Base-by-base conservation (phyloP, 768 basidiomycete genomes). In the Tricholoma sp. region DNA sequence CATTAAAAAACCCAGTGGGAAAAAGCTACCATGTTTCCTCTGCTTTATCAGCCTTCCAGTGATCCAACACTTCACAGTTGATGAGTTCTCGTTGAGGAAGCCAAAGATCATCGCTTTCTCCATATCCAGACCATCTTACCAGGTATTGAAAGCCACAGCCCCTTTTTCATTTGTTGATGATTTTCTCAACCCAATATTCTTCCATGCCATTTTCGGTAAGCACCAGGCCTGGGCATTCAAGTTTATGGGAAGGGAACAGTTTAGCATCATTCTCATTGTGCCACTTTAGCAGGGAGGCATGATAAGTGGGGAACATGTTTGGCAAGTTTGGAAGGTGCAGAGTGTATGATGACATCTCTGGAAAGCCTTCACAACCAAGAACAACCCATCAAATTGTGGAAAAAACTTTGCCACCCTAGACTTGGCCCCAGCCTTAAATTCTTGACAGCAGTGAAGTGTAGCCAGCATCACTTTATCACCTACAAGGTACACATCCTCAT, bases 301-400 rank as follows among this genome's bases (percentile, higher is more conserved):
- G 75, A 62, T 75, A 79, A 0, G 61, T 68, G 0, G 66, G 66
- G 56, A 68, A 68, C 3, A 68, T 58, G 53, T 47, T 58, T 3
- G 24, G 33, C 1, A 54, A 67, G 64, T 69, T 24, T 24, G 24
- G 24, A 24, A 24, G 24, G 24, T 24, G 24, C 24, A 24, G 24
- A 24, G 24, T 24, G 15, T 54, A 13, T 1, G 55, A 60, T 1
- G 68, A 72, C 0, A 44, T 50, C n/a, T 60, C 53, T 0, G 52
- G 36, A 65, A 50, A 0, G 67, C 63, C 0, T 55, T 52, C 0
- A 55, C 54, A 6, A 77, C 54, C 0, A 0, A 24, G 54, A 64
- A 73, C 0, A 67, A 70, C 0, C 73, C 63, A 51, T 78, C 68
- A 24, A 24, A 24, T 24, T 24, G 24, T 24, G 24, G 24, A 24